phyloP scores from a whole-genome alignment of 2,329 filamentous ascomycete genomes.

The Mycosphaerella sp. region DNA sequence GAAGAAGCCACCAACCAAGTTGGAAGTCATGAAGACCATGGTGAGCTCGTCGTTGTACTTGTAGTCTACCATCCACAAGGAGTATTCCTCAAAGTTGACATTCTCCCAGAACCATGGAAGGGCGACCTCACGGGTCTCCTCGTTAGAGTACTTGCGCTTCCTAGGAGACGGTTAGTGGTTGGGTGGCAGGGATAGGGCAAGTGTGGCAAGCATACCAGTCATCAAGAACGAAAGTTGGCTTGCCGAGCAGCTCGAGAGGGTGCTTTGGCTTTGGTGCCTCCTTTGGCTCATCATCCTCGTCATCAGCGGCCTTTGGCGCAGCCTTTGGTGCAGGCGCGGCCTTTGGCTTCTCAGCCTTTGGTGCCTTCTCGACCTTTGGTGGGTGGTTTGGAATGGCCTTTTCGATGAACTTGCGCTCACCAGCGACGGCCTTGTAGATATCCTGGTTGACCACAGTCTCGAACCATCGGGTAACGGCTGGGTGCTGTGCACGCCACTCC shows the following conservation, averaged over 20 bases:
- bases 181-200: background rate
- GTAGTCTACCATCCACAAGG: conserved; percentile 89
- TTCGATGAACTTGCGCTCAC: conserved; percentile 72
- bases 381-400: conserved; percentile 66
- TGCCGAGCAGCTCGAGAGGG: conserved; percentile 78
- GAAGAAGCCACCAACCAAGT: conserved; percentile 97
- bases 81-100: conserved; percentile 90
- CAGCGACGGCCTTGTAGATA: conserved; percentile 75
- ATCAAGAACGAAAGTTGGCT: conserved; percentile 75
- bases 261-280: conserved; percentile 89
- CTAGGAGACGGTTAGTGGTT: conserved; percentile 15
- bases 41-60: conserved; percentile 99
- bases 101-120: conserved; percentile 99
- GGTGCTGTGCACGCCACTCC: conserved; percentile 74
- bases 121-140: conserved; percentile 71
- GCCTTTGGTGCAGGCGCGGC: conserved; percentile 51
- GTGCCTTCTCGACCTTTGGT: conserved; percentile 54
- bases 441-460: conserved; percentile 89
- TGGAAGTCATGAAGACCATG: conserved; percentile 97
- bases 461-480: conserved; percentile 88
- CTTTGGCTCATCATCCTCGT: conserved; percentile 55
- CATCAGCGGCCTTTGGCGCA: conserved; percentile 48
- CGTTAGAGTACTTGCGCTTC: conserved; percentile 98
- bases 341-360: conserved; percentile 63
- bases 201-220: conserved; percentile 57